These are phyloP conservation scores for Aspergillus flavus DNA, from an alignment of 2,329 filamentous ascomycete genomes.

Conservation along the genomic window DNA sequence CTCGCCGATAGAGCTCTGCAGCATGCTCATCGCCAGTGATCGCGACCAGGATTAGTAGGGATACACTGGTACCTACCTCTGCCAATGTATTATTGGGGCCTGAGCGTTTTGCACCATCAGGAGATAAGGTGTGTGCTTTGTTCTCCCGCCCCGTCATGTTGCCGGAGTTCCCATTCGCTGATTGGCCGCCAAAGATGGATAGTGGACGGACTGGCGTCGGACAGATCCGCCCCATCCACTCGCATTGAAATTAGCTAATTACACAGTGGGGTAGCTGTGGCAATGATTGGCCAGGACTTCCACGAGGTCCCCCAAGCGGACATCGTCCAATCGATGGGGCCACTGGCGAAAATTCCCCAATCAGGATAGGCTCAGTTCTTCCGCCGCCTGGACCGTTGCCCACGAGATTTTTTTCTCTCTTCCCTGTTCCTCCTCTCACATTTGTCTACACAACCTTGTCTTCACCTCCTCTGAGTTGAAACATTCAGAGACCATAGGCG, in stretches of 20 bases:
- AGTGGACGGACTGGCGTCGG: background rate
- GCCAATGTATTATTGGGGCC: background rate
- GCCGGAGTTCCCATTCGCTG: background rate
- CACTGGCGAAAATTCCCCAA: slow-evolving; percentile 11
- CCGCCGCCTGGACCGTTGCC: slow-evolving; percentile 5
- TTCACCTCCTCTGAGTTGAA: slow-evolving; percentile 3
- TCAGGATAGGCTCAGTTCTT: slow-evolving; percentile 11
- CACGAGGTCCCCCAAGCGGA: background rate
- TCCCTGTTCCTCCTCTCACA: slow-evolving; percentile 12
- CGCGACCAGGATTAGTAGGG: background rate
- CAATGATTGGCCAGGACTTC: slow-evolving; percentile 6
- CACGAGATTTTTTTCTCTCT: slow-evolving; percentile 13
- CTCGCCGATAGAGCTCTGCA: background rate
- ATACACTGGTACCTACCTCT: background rate
- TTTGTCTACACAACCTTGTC: slow-evolving; percentile 5
- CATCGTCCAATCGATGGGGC: background rate
- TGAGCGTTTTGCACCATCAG: background rate
- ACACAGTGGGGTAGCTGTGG: background rate
- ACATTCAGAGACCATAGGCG: slow-evolving; percentile 31
- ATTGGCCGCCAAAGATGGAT: background rate
- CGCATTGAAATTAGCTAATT: background rate
- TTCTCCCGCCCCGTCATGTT: background rate
- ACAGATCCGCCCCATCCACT: background rate
- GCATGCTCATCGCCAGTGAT: background rate
- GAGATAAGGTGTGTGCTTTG: background rate